Evolutionary conservation across 441 rosid species (phyloP), one percentile per base, ranked within the genome.

Genomic region (Pelargonium fulgidum): DNA sequence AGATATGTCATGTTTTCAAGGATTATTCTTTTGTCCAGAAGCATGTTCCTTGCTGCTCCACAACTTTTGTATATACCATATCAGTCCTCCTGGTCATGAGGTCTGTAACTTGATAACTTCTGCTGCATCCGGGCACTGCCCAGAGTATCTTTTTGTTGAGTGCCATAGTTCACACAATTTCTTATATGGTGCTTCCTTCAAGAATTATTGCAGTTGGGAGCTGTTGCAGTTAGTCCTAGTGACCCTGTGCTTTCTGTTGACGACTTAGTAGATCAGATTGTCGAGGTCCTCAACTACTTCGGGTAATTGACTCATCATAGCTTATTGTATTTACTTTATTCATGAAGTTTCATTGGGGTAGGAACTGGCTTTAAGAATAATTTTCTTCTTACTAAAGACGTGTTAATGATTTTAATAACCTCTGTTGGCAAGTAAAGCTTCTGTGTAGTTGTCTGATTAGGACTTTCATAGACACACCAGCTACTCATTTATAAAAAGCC

Each of bases 51-150:
- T 93, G 83, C 87, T 93, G 19, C 93, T 91, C 19, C 92, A 91
- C 85, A 93, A 91, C 82, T 93, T 93, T 73, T 91, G 99, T 81
- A 81, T 89, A 74, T 93, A 91, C 77, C 99, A 91, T 72, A 89
- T 93, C 69, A 85, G 84, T 80, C 97, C 99, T 68, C 94, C 96
- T 66, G 97, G 97, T 72, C 99, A 93, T 54, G 93, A 91, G 97
- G 97, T 91, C 83, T 78, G 93, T 83, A 81, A 73, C 67, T 76
- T 68, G 69, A 69, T 58, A 67, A 52, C 64, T 61, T 61, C 24
- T 26, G 24, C 63, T 11, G 54, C 17, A 61, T 33, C 39, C 22
- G 7, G 1, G 59, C 19, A 52, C 50, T 52, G 59, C 59, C n/a
- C 19, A 2, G 33, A 59, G 63, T 19, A 20, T 59, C 29, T 9